Conservation (phyloP, 2,329 filamentous ascomycete species). For the Arthrobotrys megalospora region DNA sequence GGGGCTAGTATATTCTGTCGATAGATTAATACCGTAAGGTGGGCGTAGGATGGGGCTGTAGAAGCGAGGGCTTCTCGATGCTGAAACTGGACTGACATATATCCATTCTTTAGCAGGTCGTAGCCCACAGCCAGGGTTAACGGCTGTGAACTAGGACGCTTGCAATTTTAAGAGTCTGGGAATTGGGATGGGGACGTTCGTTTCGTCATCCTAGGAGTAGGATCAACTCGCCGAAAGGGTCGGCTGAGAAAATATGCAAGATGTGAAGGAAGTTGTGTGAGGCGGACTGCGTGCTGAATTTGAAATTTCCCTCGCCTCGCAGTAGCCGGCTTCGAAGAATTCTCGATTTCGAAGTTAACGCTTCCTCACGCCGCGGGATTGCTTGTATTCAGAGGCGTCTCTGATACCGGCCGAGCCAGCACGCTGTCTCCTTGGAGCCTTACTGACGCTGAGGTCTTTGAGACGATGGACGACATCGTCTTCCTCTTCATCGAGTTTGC, state of each 20-base stretch:
- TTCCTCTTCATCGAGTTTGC: slow-evolving; percentile 10
- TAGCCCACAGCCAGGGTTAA: background rate
- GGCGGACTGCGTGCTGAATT: background rate
- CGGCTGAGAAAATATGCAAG: background rate
- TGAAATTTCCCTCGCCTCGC: background rate
- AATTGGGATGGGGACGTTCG: background rate
- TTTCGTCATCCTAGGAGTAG: background rate
- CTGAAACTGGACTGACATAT: background rate
- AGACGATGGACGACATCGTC: background rate
- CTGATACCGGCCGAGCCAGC: background rate
- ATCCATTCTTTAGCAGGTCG: background rate
- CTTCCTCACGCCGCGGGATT: slow-evolving; percentile 25
- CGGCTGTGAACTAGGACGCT: background rate
- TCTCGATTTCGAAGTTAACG: background rate
- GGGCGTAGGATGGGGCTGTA: no score
- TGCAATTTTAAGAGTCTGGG: background rate
- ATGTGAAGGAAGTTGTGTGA: background rate
- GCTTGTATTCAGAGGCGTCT: slow-evolving; percentile 37
- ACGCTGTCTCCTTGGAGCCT: background rate
- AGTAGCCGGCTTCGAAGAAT: slow-evolving; percentile 6
- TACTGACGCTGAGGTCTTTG: background rate
- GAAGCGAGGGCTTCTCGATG: background rate
- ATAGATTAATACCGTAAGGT: background rate
- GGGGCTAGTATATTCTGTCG: background rate
- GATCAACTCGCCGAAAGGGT: slow-evolving; percentile 3